These are phyloP conservation scores for Moringa oleifera DNA, from an alignment of 345 rosid species.

Conservation along the genomic window DNA sequence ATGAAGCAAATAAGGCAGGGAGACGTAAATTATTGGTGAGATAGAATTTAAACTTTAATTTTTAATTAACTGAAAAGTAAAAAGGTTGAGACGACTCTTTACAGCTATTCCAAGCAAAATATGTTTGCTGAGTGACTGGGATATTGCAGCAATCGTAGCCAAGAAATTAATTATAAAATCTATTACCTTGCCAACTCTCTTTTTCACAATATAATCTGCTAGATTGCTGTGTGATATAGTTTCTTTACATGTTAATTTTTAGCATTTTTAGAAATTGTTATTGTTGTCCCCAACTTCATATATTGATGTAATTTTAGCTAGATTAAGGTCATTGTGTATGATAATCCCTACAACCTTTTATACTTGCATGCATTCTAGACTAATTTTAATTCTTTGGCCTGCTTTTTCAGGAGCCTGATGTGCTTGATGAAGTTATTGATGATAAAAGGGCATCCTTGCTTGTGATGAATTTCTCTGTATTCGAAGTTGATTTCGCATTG, in stretches of 20 bases:
- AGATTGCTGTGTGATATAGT: not conserved
- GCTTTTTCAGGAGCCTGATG: slow-evolving; percentile 60
- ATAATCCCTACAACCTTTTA: not conserved
- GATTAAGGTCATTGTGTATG: not conserved
- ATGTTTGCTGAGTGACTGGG: not conserved
- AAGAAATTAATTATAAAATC: not conserved
- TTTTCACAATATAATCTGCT: not conserved
- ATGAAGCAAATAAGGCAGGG: too few species aligned
- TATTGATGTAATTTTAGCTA: slow-evolving; percentile 8
- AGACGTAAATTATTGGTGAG: too few species aligned
- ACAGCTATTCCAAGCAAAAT: not conserved
- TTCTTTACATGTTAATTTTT: too few species aligned
- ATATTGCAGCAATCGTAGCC: not conserved
- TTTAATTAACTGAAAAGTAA: too few species aligned
- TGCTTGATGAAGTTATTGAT: slow-evolving; percentile 29
- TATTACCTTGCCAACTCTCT: not conserved
- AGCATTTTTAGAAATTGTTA: too few species aligned
- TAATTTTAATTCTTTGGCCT: slow-evolving; percentile 3
- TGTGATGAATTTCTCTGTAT: slow-evolving; percentile 61
- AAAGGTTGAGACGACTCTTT: too few species aligned
- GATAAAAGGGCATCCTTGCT: slow-evolving; percentile 53
- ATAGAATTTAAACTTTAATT: too few species aligned
- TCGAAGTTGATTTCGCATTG: slow-evolving; percentile 67
- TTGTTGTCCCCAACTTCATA: not conserved
- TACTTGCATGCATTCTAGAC: not conserved